Base-by-base conservation (phyloP, 768 basidiomycete genomes). In the Exidia glandulosa region DNA sequence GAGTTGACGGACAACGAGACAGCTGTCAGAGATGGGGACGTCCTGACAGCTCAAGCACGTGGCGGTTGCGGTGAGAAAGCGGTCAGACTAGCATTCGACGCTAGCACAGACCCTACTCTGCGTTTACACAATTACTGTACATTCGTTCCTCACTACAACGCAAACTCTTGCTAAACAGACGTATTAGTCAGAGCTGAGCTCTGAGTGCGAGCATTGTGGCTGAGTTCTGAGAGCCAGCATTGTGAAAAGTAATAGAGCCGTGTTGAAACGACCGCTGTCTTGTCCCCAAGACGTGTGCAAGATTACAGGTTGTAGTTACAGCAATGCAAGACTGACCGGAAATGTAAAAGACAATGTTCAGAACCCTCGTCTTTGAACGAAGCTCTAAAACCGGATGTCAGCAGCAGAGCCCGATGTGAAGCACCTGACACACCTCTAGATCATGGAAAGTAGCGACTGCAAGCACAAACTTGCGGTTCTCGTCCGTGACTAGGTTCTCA, bases 371-470 rank as follows among this genome's bases (percentile, higher is more conserved):
- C 82, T 75, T 30, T 74, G 71, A 45, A 81, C 80, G 64, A 84
- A 83, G 54, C 74, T 79, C 65, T 67, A 27, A 57, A 54, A n/a
- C 16, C 32, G 30, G 3, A 30, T 29, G 34, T 56, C 30, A 14
- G 52, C 29, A 4, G 16, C 23, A 45, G 14, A 55, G 27, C 10
- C 14, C 32, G 32, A 32, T 30, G 61, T 27, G 23, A 47, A 27
- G 54, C 19, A 55, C 37, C 19, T 29, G 45, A 58, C 63, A 12
- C 52, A 69, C 68, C 67, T 89, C 82, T 23, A 93, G 73, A 68
- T 93, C 90, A 31, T 90, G 84, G 19, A 75, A 68, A 23, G 90
- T 93, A 1, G 87, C 90, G 0, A 93, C 83, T 1, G 78, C 90
- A 16, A 92, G 79, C 3, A 93, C 89, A 61, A 93, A 93, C 68